Evolutionary conservation across 768 basidiomycete genomes (phyloP).

Genomic region (Myochromella boudieri): DNA sequence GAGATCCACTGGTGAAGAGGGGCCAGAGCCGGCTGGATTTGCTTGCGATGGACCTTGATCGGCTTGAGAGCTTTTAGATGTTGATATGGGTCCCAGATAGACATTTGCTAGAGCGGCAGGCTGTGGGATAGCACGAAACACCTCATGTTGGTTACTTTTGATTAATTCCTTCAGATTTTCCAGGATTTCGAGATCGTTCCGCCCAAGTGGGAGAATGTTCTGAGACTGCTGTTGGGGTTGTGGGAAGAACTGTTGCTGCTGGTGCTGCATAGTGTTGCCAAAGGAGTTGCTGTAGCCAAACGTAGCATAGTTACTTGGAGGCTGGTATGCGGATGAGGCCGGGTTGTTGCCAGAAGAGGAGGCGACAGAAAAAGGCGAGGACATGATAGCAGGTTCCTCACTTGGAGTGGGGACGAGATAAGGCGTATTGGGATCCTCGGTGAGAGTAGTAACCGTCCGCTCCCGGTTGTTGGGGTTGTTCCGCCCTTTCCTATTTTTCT

Average conservation of each 20-base stretch:
- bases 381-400: conserved; percentile 46
- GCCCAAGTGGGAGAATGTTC: conserved; percentile 45
- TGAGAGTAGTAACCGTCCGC: conserved; percentile 68
- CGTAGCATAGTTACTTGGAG: conserved; percentile 32
- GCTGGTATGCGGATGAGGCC: conserved; percentile 29
- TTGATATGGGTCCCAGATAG: conserved; percentile 54
- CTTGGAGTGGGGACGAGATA: conserved; percentile 51
- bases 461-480: conserved; percentile 55
- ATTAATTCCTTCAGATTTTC: conserved; percentile 75
- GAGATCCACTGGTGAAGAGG: conserved; percentile 22
- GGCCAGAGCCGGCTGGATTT: conserved; percentile 21
- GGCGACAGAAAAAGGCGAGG: conserved; percentile 36
- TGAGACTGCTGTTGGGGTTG: conserved; percentile 19
- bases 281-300: conserved; percentile 34
- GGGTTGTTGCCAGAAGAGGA: conserved; percentile 29
- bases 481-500: conserved; percentile 58
- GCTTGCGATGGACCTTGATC: conserved; percentile 36
- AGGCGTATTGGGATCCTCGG: conserved; percentile 54
- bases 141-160: conserved; percentile 69
- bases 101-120: conserved; percentile 63
- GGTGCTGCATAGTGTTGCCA: conserved; percentile 17
- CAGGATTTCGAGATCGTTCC: conserved; percentile 70
- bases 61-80: conserved; percentile 21
- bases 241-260: conserved; percentile 21
- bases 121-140: conserved; percentile 65